Conservation (phyloP, 2,329 filamentous ascomycete genomes). For the Alternaria longipes region DNA sequence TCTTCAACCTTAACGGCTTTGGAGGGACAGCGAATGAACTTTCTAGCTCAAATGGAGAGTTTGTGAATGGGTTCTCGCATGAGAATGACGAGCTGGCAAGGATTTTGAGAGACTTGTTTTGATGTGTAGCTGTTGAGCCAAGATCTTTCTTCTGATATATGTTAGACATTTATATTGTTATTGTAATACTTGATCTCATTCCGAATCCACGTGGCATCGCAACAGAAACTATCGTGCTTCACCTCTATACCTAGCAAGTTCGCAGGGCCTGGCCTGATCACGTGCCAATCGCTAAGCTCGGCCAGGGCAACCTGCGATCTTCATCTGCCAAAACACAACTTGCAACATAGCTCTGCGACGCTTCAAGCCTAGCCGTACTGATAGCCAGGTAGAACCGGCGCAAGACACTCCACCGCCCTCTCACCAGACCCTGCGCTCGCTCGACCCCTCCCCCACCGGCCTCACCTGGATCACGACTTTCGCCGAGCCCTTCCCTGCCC, state of each 20-base stretch:
- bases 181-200: not conserved
- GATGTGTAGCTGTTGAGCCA: slow-evolving; percentile 12
- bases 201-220: not conserved
- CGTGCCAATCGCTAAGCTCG: slow-evolving; percentile 32
- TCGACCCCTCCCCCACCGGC: slow-evolving; percentile 26
- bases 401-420: not conserved
- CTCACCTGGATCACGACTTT: slow-evolving; percentile 22
- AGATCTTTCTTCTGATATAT: not conserved
- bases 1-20: slow-evolving; percentile 34
- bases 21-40: slow-evolving; percentile 44
- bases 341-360: slow-evolving; percentile 14
- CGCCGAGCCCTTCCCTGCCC: slow-evolving; percentile 15
- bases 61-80: slow-evolving; percentile 58
- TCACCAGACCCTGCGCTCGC: slow-evolving; percentile 20
- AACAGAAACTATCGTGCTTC: not conserved
- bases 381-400: slow-evolving; percentile 2
- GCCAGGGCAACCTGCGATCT: slow-evolving; percentile 24
- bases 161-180: not conserved
- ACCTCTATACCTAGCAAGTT: not conserved
- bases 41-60: slow-evolving; percentile 54
- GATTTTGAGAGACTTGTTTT: slow-evolving; percentile 69
- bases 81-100: slow-evolving; percentile 69
- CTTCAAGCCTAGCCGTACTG: slow-evolving; percentile 5
- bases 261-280: slow-evolving; percentile 17
- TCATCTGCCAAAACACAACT: slow-evolving; percentile 24